Evolutionary conservation across 164 flowering plant species (phyloP).

Genomic region (Stephania japonica): DNA sequence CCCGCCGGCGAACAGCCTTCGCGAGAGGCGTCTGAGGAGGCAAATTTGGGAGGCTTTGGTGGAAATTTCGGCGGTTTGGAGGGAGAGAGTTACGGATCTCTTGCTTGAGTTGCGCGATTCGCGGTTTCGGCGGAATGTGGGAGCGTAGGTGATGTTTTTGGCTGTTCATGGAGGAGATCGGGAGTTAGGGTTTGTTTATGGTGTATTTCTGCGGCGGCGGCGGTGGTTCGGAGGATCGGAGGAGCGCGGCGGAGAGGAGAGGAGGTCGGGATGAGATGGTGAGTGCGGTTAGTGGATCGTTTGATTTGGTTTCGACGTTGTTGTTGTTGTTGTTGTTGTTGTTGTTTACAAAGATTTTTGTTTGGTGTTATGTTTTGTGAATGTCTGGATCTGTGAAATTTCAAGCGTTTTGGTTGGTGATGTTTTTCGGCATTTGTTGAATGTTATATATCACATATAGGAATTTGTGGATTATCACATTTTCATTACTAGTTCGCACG

Average conservation of each 20-base stretch:
- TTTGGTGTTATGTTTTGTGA: neutral
- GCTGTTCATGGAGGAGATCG: conserved; percentile 31
- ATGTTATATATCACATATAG: neutral
- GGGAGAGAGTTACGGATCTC: conserved; percentile 26
- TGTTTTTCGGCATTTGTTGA: neutral
- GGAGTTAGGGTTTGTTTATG: conserved; percentile 36
- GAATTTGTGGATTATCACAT: neutral
- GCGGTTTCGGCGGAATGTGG: conserved; percentile 54
- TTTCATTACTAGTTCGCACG: neutral
- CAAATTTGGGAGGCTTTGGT: neutral
- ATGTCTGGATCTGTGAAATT: conserved; percentile 7
- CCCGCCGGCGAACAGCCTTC: neutral
- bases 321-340: no score
- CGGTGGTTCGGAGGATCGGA: conserved; percentile 10
- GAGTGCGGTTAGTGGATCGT: conserved; percentile 13
- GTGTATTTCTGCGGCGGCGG: conserved; percentile 1
- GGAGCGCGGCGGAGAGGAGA: conserved; percentile 36
- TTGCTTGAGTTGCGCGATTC: conserved; percentile 16
- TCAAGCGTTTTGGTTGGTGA: neutral
- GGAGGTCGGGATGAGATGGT: conserved; percentile 74
- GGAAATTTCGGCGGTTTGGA: neutral
- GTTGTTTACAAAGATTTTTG: neutral
- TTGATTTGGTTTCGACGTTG: neutral
- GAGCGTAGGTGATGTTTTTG: conserved; percentile 11
- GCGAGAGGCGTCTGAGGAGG: neutral